Evolutionary conservation across 23 red algal species (phyloP).

Genomic region (Agarophyton chilense): DNA sequence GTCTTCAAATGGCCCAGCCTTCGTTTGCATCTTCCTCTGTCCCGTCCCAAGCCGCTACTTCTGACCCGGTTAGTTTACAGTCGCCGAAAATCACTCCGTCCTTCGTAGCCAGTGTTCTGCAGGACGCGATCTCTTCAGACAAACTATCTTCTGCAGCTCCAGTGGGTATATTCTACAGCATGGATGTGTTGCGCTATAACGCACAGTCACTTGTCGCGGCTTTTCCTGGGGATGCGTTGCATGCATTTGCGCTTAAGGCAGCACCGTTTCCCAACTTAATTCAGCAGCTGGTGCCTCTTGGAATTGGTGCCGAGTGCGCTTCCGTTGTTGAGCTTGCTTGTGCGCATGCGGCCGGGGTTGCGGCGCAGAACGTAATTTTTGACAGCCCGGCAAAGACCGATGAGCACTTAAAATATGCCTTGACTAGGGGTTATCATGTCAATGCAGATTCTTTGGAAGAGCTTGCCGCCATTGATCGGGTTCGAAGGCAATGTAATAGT

Average conservation of each 20-base stretch:
- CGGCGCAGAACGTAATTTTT: slow-evolving; percentile 56
- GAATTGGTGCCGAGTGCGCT: slow-evolving; percentile 81
- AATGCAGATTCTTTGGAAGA: slow-evolving; percentile 73
- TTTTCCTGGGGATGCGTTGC: slow-evolving; percentile 53
- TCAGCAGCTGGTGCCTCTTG: neutral
- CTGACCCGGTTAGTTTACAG: neutral
- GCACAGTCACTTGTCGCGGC: slow-evolving; percentile 17
- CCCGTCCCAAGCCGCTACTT: neutral
- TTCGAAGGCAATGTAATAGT: slow-evolving; percentile 18
- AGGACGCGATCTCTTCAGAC: neutral
- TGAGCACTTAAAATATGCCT: slow-evolving; percentile 44
- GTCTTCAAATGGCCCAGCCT: neutral
- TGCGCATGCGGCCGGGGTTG: slow-evolving; percentile 41
- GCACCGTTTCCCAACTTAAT: slow-evolving; percentile 55
- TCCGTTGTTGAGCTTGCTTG: slow-evolving; percentile 74
- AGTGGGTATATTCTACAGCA: slow-evolving; percentile 65
- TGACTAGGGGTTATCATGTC: slow-evolving; percentile 50
- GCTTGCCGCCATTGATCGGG: slow-evolving; percentile 32
- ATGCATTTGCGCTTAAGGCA: slow-evolving; percentile 72
- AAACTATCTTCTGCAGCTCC: slow-evolving; percentile 22
- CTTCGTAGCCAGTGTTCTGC: slow-evolving; percentile 11
- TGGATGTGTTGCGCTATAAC: slow-evolving; percentile 37
- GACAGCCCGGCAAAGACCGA: slow-evolving; percentile 82
- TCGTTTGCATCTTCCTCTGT: neutral
- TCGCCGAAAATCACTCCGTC: neutral